Evolutionary conservation across 1,139 yeast species (phyloP), one percentile per base, ranked within the genome.

Genomic region (Sugiyamaella xylanicola): DNA sequence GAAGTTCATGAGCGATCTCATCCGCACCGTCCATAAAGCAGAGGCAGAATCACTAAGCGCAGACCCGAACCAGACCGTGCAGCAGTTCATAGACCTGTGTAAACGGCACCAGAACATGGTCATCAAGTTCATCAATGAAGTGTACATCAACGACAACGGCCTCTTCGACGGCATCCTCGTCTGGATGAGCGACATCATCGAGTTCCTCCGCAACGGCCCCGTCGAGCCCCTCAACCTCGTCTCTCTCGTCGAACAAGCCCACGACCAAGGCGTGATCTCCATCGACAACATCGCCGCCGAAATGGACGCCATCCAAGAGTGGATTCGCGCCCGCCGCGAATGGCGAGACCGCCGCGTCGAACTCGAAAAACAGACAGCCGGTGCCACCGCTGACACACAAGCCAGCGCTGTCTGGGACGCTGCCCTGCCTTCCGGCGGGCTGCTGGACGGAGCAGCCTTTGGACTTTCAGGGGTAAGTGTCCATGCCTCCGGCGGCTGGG

Each of bases 121-220:
- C 53, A 90, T 87, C 78, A 76, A 75, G 56, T 92, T 92, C 64
- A 76, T 92, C 57, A 92, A 89, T 65, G 84, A 86, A 55, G 80
- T 91, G 22, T 91, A 91, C 69, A 65, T 77, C 21, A 83, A 87
- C 60, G 97, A 92, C 66, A 80, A 84, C 47, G 87, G 87, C 17
- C 72, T 92, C 2, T 92, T 92, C 69, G 81, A 83, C 56, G 84
- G 84, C 11, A 73, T 92, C 53, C 79, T 89, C 51, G 71, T 72
- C 15, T 92, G 97, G 97, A 79, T 88, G 59, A 76, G 86, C 47
- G 69, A 70, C 4, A 78, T 88, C 52, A 73, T 90, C 43, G 77
- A 84, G 51, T 79, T 84, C 62, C 80, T 90, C 60, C 84, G 85
- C 61, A 74, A 73, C 2, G 83, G 87, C 35, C 77, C 70, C 37